Base-by-base conservation (phyloP, 352 stramenopile genomes). In the Globisporangium cystogenes region DNA sequence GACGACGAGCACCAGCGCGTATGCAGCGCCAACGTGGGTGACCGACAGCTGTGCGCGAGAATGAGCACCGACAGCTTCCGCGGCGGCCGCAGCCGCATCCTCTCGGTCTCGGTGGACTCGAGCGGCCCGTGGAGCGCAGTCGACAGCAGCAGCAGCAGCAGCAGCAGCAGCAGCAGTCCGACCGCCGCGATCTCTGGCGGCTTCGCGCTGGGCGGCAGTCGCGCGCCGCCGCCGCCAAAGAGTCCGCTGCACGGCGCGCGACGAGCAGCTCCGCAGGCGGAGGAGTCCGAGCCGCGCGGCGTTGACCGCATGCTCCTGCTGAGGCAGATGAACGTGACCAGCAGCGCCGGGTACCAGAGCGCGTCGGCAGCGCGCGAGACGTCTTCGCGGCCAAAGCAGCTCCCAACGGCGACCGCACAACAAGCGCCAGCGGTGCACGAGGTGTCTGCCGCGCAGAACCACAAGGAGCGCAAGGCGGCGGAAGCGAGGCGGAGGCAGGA, bases 391-490 rank as follows among this genome's bases (percentile, higher is more conserved):
- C 14, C 14, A 49, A 49, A 26, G 1, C 44, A 21, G 44, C n/a
- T 52, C 39, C 35, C 29, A 21, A 33, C 16, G 45, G n/a, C n/a
- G n/a, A 50, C 35, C 18, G 4, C 11, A 8, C 26, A 41, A 15
- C 16, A 20, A 11, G 20, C 18, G 8, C 37, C 24, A 35, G 6
- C 12, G 2, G 53, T 39, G 7, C 47, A 59, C 0, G 71, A 87
- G 37, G 62, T 79, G 11, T 90, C 79, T 18, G 79, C 79, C 7
- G 74, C 72, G 2, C 74, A 87, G 43, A 87, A 87, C 53, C 74
- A 87, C 40, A 75, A 77, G 16, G 68, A 79, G 31, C 64, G 79
- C 4, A 82, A 83, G 48, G 58, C 54, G 23, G 64, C 66, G 4
- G 79, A 90, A 53, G 62, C 80, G 23, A 61, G 64, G 14, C 72